A percentile compares a stretch with the other conserved stretches of the same genome.
Evolutionary conservation across 805 yeast genomes (phyloP).

Genomic region (Ogataea methanolica): DNA sequence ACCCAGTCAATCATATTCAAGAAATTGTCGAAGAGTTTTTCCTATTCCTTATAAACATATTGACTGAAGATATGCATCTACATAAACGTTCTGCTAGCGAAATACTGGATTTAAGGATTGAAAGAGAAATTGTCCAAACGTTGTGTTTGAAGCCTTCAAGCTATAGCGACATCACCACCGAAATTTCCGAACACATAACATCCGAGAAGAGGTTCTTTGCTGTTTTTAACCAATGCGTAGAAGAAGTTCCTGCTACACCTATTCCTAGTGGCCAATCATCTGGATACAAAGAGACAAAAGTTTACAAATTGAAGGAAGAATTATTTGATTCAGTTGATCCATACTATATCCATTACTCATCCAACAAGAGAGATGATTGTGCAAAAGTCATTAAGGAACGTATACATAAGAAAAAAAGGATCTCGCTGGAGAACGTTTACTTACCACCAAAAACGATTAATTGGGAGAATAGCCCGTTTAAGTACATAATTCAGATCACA

Average conservation of each 20-base stretch:
- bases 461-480: slow-evolving; percentile 36
- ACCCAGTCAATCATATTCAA: slow-evolving; percentile 23
- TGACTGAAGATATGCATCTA: slow-evolving; percentile 64
- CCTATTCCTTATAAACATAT: slow-evolving; percentile 57
- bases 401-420: slow-evolving; percentile 34
- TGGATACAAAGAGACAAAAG: slow-evolving; percentile 53
- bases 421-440: slow-evolving; percentile 43
- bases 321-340: slow-evolving; percentile 63
- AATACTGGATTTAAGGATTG: slow-evolving; percentile 46
- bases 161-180: slow-evolving; percentile 63
- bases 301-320: slow-evolving; percentile 62
- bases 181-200: slow-evolving; percentile 71
- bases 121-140: slow-evolving; percentile 73
- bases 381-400: slow-evolving; percentile 55
- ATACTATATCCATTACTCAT: slow-evolving; percentile 68
- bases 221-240: slow-evolving; percentile 46
- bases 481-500: slow-evolving; percentile 45
- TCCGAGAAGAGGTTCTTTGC: slow-evolving; percentile 70
- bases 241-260: slow-evolving; percentile 46
- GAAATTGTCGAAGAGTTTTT: slow-evolving; percentile 75
- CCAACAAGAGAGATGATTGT: slow-evolving; percentile 83
- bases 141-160: slow-evolving; percentile 72
- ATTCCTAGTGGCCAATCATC: slow-evolving; percentile 14
- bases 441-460: slow-evolving; percentile 49
- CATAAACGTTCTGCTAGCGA: slow-evolving; percentile 44